phyloP scores from a whole-genome alignment of 2,329 filamentous ascomycete species.

The Ceratocystis alfenasii region DNA sequence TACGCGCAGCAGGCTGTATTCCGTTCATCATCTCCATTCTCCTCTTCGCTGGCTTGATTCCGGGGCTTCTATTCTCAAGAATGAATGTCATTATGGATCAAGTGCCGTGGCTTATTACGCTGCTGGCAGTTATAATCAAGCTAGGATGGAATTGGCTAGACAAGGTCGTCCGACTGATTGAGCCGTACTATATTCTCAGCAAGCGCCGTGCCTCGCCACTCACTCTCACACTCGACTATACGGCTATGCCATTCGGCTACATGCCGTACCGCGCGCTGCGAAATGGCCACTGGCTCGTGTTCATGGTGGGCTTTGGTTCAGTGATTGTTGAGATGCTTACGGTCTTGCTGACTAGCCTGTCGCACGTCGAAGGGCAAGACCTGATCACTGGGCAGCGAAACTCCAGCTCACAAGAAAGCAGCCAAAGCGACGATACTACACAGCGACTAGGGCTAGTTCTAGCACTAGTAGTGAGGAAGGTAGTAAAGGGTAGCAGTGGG shows the following conservation, averaged over 20 bases:
- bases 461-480: not conserved
- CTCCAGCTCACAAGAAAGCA: not conserved
- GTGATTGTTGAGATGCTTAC: slow-evolving; percentile 63
- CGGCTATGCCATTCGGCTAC: slow-evolving; percentile 56
- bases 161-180: slow-evolving; percentile 58
- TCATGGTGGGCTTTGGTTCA: slow-evolving; percentile 57
- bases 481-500: not conserved
- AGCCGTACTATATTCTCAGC: slow-evolving; percentile 61
- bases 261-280: slow-evolving; percentile 49
- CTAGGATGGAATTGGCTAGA: slow-evolving; percentile 58
- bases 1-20: slow-evolving; percentile 47
- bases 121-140: slow-evolving; percentile 54
- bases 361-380: slow-evolving; percentile 49
- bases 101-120: slow-evolving; percentile 52
- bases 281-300: slow-evolving; percentile 54
- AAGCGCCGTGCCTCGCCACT: slow-evolving; percentile 51
- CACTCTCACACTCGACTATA: slow-evolving; percentile 61
- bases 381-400: slow-evolving; percentile 33
- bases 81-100: slow-evolving; percentile 28
- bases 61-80: slow-evolving; percentile 45
- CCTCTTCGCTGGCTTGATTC: slow-evolving; percentile 46
- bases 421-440: no score
- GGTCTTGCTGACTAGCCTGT: slow-evolving; percentile 54
- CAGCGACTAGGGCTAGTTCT: slow-evolving; percentile 2
- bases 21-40: slow-evolving; percentile 49